phyloP scores from a whole-genome alignment of 345 rosid species.

The Lenwebbia sp. region DNA sequence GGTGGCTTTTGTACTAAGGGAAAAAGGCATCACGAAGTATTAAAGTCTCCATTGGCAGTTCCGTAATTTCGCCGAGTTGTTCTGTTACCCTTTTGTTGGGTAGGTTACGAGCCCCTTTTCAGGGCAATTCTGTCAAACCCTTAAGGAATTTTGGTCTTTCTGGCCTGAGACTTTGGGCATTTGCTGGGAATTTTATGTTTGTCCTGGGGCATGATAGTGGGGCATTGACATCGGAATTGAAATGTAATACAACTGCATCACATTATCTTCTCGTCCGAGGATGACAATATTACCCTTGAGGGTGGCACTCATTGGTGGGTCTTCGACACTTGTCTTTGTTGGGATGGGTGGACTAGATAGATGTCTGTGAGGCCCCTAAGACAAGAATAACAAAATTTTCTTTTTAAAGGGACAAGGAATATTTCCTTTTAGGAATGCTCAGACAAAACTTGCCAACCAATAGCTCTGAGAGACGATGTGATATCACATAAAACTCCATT shows the following conservation, averaged over 20 bases:
- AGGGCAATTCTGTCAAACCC: conserved; percentile 22
- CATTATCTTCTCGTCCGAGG: neutral
- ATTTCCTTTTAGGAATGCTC: neutral
- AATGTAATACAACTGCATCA: neutral
- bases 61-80: conserved; percentile 2
- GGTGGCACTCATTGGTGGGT: neutral
- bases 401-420: neutral
- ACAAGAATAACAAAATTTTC: neutral
- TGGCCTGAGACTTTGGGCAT: neutral
- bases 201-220: neutral
- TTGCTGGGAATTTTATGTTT: neutral
- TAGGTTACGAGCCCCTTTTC: conserved; percentile 22
- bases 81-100: conserved; percentile 1
- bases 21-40: neutral
- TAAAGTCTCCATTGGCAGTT: neutral
- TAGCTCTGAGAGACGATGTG: neutral
- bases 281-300: neutral
- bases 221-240: neutral
- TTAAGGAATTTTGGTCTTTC: neutral
- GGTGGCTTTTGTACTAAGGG: conserved; percentile 25
- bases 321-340: neutral
- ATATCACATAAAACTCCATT: neutral
- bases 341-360: neutral
- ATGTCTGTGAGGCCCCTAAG: neutral
- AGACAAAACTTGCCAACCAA: neutral